Evolutionary conservation across 2,329 filamentous ascomycete genomes (phyloP), one percentile per base, ranked within the genome.

Genomic region (Cadophora luteo-olivacea): DNA sequence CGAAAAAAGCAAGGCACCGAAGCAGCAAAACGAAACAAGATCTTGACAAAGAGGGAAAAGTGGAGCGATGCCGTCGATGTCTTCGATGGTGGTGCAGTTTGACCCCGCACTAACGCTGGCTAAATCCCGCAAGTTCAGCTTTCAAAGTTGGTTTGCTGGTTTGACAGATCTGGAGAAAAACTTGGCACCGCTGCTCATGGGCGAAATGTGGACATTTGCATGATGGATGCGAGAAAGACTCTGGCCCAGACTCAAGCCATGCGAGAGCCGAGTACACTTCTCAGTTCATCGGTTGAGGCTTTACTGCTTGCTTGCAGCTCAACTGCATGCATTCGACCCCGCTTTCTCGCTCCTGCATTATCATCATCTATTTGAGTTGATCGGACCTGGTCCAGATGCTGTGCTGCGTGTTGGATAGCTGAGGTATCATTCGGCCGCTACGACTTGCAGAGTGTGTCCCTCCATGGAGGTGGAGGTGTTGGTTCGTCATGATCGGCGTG

Each of bases 401-500:
- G 45, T 49, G 45, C 45, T 45, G 57, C 57, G 57, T 60, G 57
- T 14, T 60, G n/a, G 33, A 29, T 41, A 60, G 57, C 57, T 45
- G 36, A 24, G 12, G 19, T 41, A 25, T 60, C 11, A 60, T 41
- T 60, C 57, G 57, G 36, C 36, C 57, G 36, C 36, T 60, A 25
- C 36, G 36, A 25, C 9, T 25, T 33, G 19, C 7, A 33, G 16
- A 38, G 41, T 19, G 1, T 36, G 57, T 22, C 54, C 54, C 63
- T 60, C 57, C 33, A 24, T 36, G 32, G 14, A 38, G n/a, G 45
- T 24, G 55, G n/a, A 32, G 60, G 14, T 55, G 25, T 25, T 25
- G 22, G 22, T 64, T 52, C 71, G 69, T 72, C 69, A 73, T 73
- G 69, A 72, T 72, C 71, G 71, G 69, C 69, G 62, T 58, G 38